Percentiles rank a stretch among this genome's conserved stretches.
These are phyloP conservation scores for Immersiella caudata DNA, from an alignment of 495 filamentous ascomycete species.

Conservation along the genomic window DNA sequence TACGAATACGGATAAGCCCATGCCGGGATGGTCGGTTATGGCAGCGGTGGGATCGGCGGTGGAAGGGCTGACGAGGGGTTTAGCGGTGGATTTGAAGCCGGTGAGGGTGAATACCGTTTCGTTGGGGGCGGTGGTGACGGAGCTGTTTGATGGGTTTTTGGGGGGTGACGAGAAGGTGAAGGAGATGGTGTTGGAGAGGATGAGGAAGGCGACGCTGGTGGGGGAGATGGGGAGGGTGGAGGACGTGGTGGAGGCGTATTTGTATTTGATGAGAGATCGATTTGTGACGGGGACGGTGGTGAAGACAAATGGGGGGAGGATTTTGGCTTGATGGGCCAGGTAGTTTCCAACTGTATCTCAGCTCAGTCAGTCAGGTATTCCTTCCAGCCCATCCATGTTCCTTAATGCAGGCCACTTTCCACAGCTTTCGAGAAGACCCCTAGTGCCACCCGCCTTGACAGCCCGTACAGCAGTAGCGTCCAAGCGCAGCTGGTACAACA, in stretches of 20 bases:
- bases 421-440: conserved; percentile 7
- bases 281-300: conserved; percentile 19
- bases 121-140: conserved; percentile 58
- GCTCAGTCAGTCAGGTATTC: conserved; percentile 10
- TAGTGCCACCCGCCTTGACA: conserved; percentile 7
- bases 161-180: conserved; percentile 19
- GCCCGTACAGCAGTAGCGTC: not conserved
- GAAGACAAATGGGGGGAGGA: conserved; percentile 20
- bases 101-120: conserved; percentile 33
- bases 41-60: conserved; percentile 14
- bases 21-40: not conserved
- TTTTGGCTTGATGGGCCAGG: conserved; percentile 14
- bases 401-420: conserved; percentile 4
- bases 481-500: conserved; percentile 8
- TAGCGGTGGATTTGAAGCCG: conserved; percentile 24
- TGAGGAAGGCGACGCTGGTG: conserved; percentile 39
- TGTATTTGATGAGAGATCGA: conserved; percentile 63
- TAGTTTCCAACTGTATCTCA: too few relatives aligned
- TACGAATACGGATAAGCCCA: conserved; percentile 29
- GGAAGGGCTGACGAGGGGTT: conserved; percentile 20
- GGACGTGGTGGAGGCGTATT: conserved; percentile 65
- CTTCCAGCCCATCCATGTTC: not conserved
- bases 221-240: conserved; percentile 52
- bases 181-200: conserved; percentile 37
- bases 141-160: conserved; percentile 39